phyloP scores from a whole-genome alignment of 257 asterid species.

The Haberlea rhodopensis region DNA sequence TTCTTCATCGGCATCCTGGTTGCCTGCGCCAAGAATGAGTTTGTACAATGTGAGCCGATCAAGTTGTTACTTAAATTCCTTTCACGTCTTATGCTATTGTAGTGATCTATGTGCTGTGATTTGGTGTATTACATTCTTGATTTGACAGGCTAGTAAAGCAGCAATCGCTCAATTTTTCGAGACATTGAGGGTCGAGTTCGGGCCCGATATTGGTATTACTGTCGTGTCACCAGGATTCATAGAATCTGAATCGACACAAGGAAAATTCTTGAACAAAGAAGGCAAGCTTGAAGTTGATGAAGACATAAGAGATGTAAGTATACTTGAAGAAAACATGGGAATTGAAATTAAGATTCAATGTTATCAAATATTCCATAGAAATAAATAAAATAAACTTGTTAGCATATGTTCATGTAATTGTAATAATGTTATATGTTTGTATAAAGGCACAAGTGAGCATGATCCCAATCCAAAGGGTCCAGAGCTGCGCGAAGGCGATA shows the following conservation, averaged over 20 bases:
- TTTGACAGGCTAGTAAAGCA: slow-evolving; percentile 72
- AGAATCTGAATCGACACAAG: slow-evolving; percentile 66
- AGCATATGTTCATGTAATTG: no score
- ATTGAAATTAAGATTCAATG: neutral
- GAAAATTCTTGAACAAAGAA: slow-evolving; percentile 44
- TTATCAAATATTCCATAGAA: no score
- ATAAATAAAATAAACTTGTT: no score
- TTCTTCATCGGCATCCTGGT: slow-evolving; percentile 56
- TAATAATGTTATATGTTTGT: no score
- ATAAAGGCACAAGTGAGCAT: slow-evolving; percentile 54
- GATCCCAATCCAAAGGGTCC: slow-evolving; percentile 47
- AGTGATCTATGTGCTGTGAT: neutral
- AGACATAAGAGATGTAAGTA: slow-evolving; percentile 63
- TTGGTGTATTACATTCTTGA: neutral
- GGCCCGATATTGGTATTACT: slow-evolving; percentile 59
- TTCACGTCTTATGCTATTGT: neutral
- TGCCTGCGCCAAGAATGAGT: slow-evolving; percentile 61
- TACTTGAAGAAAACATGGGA: neutral
- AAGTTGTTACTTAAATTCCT: neutral
- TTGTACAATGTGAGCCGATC: slow-evolving; percentile 48
- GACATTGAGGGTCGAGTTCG: slow-evolving; percentile 68
- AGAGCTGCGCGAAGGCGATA: slow-evolving; percentile 47
- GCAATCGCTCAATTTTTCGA: slow-evolving; percentile 63
- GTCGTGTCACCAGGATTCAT: slow-evolving; percentile 59
- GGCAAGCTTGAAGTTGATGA: slow-evolving; percentile 53